Evolutionary conservation across 441 rosid species (phyloP).

Genomic region (Populus hybrid): DNA sequence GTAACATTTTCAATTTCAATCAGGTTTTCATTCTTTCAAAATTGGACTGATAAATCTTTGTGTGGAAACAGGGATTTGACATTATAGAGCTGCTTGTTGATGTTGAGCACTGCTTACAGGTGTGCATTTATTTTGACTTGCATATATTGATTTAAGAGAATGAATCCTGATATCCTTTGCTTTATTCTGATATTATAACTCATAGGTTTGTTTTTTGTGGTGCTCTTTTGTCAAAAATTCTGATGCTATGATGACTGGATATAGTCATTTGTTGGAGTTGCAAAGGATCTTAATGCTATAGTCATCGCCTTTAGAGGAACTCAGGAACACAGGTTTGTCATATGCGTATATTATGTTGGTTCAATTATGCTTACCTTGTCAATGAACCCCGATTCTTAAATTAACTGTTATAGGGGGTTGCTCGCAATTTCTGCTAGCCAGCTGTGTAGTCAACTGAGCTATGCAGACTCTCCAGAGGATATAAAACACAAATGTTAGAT

Average conservation of each 20-base stretch:
- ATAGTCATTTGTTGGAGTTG: conserved; percentile 93
- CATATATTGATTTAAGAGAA: conserved; percentile 4
- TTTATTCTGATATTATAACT: neutral
- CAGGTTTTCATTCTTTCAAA: neutral
- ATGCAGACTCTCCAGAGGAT: neutral
- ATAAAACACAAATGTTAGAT: neutral
- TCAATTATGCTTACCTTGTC: neutral
- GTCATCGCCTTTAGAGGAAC: conserved; percentile 96
- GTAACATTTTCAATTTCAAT: conserved; percentile 9
- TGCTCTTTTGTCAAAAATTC: neutral
- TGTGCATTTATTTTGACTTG: conserved; percentile 18
- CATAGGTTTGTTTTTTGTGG: neutral
- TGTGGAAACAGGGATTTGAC: conserved; percentile 71
- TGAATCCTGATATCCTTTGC: neutral
- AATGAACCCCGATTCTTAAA: neutral
- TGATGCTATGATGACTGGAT: conserved; percentile 15
- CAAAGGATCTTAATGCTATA: conserved; percentile 71
- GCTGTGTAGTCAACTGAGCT: neutral
- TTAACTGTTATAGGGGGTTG: neutral
- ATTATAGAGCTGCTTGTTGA: conserved; percentile 79
- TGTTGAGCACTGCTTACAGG: conserved; percentile 85
- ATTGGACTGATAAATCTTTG: conserved; percentile 14
- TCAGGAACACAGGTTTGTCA: conserved; percentile 66
- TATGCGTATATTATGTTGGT: conserved; percentile 5
- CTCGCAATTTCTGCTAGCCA: neutral